Percentiles rank a stretch among this genome's conserved stretches.
These are phyloP conservation scores for Ulota crispa DNA, from an alignment of 225 moss, liverwort and hornwort species.

Conservation along the genomic window DNA sequence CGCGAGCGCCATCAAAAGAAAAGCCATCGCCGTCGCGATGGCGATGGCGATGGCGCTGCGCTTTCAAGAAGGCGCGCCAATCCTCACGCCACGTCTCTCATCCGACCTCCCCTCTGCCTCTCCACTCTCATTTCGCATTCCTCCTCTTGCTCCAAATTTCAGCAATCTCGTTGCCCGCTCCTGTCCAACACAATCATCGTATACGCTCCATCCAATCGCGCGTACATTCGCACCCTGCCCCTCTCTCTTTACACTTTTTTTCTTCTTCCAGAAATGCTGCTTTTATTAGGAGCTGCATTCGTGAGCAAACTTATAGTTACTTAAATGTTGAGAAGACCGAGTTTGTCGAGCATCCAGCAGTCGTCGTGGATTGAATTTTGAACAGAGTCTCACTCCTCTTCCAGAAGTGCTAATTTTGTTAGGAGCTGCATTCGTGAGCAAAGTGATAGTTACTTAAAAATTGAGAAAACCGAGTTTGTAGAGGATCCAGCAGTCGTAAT, in stretches of 20 bases:
- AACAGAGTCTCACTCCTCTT: not conserved
- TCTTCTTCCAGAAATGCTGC: not conserved
- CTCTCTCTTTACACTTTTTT: not conserved
- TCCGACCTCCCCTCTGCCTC: not conserved
- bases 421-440: not conserved
- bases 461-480: not conserved
- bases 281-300: not conserved
- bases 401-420: too few species aligned
- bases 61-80: too few species aligned
- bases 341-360: not conserved
- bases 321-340: not conserved
- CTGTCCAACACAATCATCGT: not conserved
- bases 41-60: not conserved
- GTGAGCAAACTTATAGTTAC: not conserved
- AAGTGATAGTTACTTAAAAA: not conserved
- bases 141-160: too few species aligned
- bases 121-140: too few species aligned
- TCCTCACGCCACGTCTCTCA: too few species aligned
- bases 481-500: not conserved
- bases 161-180: too few species aligned
- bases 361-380: not conserved
- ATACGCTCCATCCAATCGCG: not conserved
- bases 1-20: not conserved
- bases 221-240: not conserved
- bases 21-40: too few species aligned